Conservation (phyloP, 2,329 filamentous ascomycete species). For the Cladosporium sp. region DNA sequence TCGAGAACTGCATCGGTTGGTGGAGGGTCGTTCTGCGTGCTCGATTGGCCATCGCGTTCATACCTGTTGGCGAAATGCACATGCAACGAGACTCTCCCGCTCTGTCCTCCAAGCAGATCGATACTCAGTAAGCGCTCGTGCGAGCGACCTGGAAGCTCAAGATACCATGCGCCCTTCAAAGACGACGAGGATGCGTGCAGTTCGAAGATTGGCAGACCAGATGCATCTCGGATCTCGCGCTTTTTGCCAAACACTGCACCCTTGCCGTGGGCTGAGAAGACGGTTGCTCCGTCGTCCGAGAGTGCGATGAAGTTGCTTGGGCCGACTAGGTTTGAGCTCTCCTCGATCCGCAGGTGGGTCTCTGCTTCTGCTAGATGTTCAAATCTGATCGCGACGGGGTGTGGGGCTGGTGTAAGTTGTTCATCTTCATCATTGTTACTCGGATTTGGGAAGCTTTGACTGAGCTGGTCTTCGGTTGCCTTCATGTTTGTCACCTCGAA, state of each 20-base stretch:
- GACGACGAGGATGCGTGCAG: neutral
- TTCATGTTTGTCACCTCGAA: neutral
- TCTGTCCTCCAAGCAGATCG: neutral
- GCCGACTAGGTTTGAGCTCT: neutral
- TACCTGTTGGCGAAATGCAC: neutral
- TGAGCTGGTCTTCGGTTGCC: neutral
- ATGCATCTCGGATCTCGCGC: neutral
- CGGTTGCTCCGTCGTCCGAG: neutral
- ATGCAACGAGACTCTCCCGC: neutral
- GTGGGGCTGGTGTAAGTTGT: neutral
- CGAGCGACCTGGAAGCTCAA: neutral
- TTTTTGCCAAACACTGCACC: neutral
- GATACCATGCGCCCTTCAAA: neutral
- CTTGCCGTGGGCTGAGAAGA: neutral
- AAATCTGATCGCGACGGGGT: neutral
- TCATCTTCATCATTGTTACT: neutral
- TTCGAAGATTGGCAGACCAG: neutral
- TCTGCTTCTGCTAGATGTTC: neutral
- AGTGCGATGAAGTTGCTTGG: neutral
- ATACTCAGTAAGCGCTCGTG: neutral
- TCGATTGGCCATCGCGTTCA: neutral
- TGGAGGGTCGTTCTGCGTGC: neutral
- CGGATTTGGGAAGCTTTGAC: neutral
- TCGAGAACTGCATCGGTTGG: neutral
- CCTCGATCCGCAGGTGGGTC: neutral